These are phyloP conservation scores for Pichia insulana DNA, from an alignment of 805 yeast genomes.

Conservation along the genomic window DNA sequence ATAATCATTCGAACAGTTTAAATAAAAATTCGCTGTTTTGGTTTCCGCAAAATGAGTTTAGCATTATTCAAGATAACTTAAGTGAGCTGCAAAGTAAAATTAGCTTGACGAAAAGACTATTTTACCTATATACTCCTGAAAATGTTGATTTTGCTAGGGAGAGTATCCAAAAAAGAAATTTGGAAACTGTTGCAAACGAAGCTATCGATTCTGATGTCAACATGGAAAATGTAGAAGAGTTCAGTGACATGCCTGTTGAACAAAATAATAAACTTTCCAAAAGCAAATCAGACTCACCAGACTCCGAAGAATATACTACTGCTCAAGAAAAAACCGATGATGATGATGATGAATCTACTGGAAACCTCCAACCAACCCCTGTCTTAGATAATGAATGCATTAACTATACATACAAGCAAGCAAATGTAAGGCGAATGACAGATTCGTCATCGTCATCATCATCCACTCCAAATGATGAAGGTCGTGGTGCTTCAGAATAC, in stretches of 20 bases:
- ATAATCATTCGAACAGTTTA: background rate
- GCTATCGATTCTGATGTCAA: background rate
- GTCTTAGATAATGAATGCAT: no score
- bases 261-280: no score
- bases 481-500: background rate
- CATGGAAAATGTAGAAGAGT: background rate
- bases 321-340: no score
- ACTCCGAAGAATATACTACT: no score
- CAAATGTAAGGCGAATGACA: background rate
- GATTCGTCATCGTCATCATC: background rate
- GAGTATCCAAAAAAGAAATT: background rate
- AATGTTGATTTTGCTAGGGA: background rate
- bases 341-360: no score
- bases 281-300: no score
- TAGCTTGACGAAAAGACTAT: background rate
- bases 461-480: background rate
- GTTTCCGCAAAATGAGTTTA: background rate
- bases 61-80: background rate
- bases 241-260: background rate
- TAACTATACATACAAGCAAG: no score
- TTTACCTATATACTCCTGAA: background rate
- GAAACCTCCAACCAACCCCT: no score
- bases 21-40: conserved; percentile 3
- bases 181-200: background rate
- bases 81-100: no score